Percentiles rank a stretch among this genome's conserved stretches.
phyloP scores from a whole-genome alignment of 1,284 basidiomycete species.

The Veloboletus limbatus region DNA sequence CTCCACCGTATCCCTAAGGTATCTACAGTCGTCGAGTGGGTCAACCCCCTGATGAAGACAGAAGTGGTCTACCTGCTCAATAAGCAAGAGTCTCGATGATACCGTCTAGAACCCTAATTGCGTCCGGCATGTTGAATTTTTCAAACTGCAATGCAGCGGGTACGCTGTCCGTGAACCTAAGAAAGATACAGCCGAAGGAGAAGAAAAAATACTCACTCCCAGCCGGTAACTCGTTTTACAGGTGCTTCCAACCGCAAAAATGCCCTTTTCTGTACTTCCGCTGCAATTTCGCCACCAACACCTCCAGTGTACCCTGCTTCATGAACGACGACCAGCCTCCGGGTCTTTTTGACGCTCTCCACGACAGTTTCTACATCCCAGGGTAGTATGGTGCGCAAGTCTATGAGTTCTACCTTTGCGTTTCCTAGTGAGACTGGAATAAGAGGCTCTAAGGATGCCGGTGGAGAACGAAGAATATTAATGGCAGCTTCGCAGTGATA shows the following conservation, averaged over 20 bases:
- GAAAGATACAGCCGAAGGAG: background rate
- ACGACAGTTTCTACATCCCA: constrained; percentile 82
- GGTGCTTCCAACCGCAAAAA: constrained; percentile 87
- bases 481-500: constrained; percentile 87
- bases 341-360: constrained; percentile 82
- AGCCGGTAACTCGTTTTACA: constrained; percentile 81
- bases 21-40: background rate
- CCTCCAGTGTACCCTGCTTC: constrained; percentile 85
- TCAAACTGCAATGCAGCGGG: constrained; percentile 83
- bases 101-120: constrained; percentile 79
- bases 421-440: constrained; percentile 68
- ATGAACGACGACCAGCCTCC: constrained; percentile 85
- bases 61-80: constrained; percentile 34
- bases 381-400: constrained; percentile 86
- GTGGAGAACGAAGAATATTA: constrained; percentile 64
- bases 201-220: constrained; percentile 73
- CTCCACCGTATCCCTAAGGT: background rate
- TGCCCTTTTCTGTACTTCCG: constrained; percentile 82
- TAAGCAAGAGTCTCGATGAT: constrained; percentile 81
- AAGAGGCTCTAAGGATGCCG: constrained; percentile 60
- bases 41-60: background rate
- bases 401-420: constrained; percentile 85
- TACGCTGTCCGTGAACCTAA: constrained; percentile 45
- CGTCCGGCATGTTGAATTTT: constrained; percentile 88
- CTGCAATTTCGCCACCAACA: constrained; percentile 84